Conservation (phyloP, 2,329 filamentous ascomycete genomes). For the Clarireedia paspali region DNA sequence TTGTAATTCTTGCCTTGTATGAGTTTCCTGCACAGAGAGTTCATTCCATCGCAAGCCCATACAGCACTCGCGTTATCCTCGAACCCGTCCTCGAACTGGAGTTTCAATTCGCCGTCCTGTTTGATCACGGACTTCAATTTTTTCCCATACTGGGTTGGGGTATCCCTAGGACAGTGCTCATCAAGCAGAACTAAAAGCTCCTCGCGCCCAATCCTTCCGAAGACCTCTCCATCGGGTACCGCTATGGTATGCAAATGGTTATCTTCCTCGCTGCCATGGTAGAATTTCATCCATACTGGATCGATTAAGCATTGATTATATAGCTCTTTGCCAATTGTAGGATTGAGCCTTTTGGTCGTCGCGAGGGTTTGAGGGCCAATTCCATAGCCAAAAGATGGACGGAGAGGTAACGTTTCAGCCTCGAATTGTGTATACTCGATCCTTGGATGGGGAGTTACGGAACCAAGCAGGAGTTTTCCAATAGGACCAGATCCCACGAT, state of each 20-base stretch:
- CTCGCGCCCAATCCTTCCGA: slow-evolving; percentile 8
- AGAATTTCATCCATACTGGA: slow-evolving; percentile 10
- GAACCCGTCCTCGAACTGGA: slow-evolving; percentile 8
- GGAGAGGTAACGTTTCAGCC: slow-evolving; percentile 9
- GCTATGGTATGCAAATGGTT: neutral
- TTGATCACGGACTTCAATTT: slow-evolving; percentile 2
- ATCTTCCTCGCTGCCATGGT: neutral
- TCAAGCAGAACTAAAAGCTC: slow-evolving; percentile 8
- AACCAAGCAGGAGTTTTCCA: slow-evolving; percentile 10
- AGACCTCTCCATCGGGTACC: slow-evolving; percentile 1
- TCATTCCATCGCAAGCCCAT: slow-evolving; percentile 14
- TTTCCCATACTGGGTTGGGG: slow-evolving; percentile 6
- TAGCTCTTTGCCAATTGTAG: neutral
- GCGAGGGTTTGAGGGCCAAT: slow-evolving; percentile 7
- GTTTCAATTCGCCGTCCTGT: slow-evolving; percentile 1
- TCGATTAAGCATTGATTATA: neutral
- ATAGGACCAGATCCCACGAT: slow-evolving; percentile 12
- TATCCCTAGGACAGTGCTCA: neutral
- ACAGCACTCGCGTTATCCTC: slow-evolving; percentile 6
- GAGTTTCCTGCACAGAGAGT: slow-evolving; percentile 9
- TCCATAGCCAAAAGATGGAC: slow-evolving; percentile 11
- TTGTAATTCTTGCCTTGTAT: slow-evolving; percentile 10
- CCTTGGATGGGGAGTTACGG: slow-evolving; percentile 7
- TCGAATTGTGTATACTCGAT: slow-evolving; percentile 9
- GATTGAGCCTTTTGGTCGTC: slow-evolving; percentile 5